These are phyloP conservation scores for Sechiopsis laciniata DNA, from an alignment of 306 rosid species.

Conservation along the genomic window DNA sequence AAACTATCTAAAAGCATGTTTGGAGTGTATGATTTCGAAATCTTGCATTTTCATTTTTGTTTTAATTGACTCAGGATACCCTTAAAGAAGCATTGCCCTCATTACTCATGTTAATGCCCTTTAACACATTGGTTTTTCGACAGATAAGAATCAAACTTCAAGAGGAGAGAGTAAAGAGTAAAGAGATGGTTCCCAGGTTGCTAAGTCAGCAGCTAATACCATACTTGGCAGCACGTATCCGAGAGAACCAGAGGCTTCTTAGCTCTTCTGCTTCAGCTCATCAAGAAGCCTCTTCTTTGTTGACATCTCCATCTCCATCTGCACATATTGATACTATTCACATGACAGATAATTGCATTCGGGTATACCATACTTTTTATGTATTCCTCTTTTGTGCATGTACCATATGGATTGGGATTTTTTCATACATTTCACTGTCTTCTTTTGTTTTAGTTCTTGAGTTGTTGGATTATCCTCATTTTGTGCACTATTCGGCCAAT, in stretches of 20 bases:
- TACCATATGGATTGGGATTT: background rate
- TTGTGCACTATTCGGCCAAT: background rate
- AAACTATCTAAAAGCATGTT: background rate
- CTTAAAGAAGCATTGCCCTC: background rate
- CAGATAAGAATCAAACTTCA: conserved; percentile 12
- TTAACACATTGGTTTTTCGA: background rate
- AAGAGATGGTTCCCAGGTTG: conserved; percentile 33
- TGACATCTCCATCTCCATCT: conserved; percentile 29
- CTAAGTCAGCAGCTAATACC: conserved; percentile 44
- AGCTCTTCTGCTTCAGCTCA: conserved; percentile 41
- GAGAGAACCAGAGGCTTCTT: conserved; percentile 46
- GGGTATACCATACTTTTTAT: conserved; percentile 31
- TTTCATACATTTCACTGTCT: background rate
- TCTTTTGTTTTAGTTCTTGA: background rate
- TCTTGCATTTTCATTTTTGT: conserved; percentile 4
- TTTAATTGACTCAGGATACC: background rate
- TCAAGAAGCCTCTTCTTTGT: conserved; percentile 38
- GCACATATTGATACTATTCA: conserved; percentile 39
- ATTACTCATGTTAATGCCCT: background rate
- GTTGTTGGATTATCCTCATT: conserved; percentile 2
- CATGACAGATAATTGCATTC: conserved; percentile 63
- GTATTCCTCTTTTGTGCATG: background rate
- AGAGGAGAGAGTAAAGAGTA: background rate
- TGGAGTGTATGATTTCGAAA: background rate
- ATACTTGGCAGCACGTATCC: conserved; percentile 43